These are phyloP conservation scores for Penicillium sp. DNA, from an alignment of 2,329 filamentous ascomycete species.

Conservation along the genomic window DNA sequence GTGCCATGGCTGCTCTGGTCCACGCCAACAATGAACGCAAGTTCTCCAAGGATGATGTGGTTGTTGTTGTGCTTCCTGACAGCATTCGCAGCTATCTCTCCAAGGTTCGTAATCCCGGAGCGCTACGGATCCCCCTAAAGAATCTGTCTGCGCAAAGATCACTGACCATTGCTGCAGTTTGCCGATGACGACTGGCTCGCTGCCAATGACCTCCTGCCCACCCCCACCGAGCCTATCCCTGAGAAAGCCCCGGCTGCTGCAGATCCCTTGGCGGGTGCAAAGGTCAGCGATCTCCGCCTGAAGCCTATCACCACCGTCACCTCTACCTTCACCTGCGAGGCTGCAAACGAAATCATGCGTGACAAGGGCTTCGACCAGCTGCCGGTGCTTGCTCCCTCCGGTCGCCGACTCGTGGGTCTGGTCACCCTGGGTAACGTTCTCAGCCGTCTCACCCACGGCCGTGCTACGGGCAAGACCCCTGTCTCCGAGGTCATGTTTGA, in stretches of 20 bases:
- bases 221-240: slow-evolving; percentile 37
- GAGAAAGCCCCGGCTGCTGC: slow-evolving; percentile 37
- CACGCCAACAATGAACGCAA: slow-evolving; percentile 68
- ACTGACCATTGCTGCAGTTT: slow-evolving; percentile 49
- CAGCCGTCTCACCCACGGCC: slow-evolving; percentile 78
- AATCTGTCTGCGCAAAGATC: no score
- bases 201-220: slow-evolving; percentile 82
- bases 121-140: no score
- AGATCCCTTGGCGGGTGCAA: slow-evolving; percentile 71
- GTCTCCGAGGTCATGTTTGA: slow-evolving; percentile 95
- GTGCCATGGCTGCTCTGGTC: slow-evolving; percentile 76
- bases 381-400: slow-evolving; percentile 69
- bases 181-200: slow-evolving; percentile 98
- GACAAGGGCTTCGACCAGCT: slow-evolving; percentile 98
- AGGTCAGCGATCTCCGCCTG: slow-evolving; percentile 73
- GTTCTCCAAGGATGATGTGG: slow-evolving; percentile 75
- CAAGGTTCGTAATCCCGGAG: slow-evolving; percentile 50
- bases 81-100: slow-evolving; percentile 95
- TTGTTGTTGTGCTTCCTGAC: slow-evolving; percentile 89
- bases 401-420: slow-evolving; percentile 74
- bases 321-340: slow-evolving; percentile 64
- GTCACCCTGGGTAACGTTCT: slow-evolving; percentile 93
- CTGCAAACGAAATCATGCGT: slow-evolving; percentile 95
- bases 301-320: slow-evolving; percentile 89
- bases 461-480: slow-evolving; percentile 65